These are phyloP conservation scores for Pestalotiopsis sp. DNA, from an alignment of 2,329 filamentous ascomycete species.

Conservation along the genomic window DNA sequence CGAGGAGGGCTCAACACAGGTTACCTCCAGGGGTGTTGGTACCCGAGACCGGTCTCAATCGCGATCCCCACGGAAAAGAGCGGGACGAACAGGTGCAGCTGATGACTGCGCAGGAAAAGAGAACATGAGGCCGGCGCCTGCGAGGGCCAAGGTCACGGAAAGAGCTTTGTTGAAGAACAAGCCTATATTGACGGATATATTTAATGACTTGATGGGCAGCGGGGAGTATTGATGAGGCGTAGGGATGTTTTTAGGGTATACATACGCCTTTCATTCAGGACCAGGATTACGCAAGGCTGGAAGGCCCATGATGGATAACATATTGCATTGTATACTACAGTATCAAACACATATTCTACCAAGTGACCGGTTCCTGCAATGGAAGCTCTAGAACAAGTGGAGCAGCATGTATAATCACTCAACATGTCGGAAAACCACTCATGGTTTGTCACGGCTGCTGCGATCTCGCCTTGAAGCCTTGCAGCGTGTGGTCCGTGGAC, in stretches of 20 bases:
- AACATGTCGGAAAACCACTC: background rate
- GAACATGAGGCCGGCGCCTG: slow-evolving; percentile 51
- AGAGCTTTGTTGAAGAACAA: slow-evolving; percentile 67
- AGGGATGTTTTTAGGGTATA: background rate
- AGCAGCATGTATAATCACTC: background rate
- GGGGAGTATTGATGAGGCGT: slow-evolving; percentile 12
- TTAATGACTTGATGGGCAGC: slow-evolving; percentile 66
- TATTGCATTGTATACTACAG: background rate
- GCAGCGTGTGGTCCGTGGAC: background rate
- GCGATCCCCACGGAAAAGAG: slow-evolving; percentile 21
- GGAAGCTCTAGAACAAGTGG: background rate
- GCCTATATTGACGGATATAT: slow-evolving; percentile 74
- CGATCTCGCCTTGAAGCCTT: background rate
- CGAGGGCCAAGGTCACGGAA: slow-evolving; percentile 60
- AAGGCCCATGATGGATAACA: background rate
- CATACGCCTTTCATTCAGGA: background rate
- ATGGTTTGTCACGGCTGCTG: background rate
- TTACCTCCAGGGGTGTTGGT: slow-evolving; percentile 33
- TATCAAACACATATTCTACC: background rate
- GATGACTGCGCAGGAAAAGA: slow-evolving; percentile 39
- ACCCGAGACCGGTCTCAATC: slow-evolving; percentile 6
- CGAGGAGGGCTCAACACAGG: slow-evolving; percentile 57
- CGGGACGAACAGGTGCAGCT: slow-evolving; percentile 30
- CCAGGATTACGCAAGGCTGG: background rate
- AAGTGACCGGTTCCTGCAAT: background rate